Percentiles rank a stretch among this genome's conserved stretches.
Evolutionary conservation across 2,329 filamentous ascomycete species (phyloP).

Genomic region (Cladophialophora immunda): DNA sequence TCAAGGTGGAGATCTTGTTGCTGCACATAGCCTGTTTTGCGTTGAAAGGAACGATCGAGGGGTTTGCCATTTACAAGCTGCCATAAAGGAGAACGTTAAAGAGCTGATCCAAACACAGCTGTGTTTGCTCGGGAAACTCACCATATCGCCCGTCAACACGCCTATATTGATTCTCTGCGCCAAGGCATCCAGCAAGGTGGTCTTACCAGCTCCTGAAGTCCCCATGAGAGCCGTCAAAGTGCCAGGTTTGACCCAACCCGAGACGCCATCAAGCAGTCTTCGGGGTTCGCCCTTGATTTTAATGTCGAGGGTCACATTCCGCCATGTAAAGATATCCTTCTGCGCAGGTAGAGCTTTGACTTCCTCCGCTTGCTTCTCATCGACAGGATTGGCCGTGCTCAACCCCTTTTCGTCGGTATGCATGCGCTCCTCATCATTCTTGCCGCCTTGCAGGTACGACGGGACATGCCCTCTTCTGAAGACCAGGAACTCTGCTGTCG

Average conservation of each 20-base stretch:
- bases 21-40: conserved; percentile 73
- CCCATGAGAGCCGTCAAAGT: conserved; percentile 68
- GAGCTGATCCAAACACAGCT: background rate
- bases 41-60: conserved; percentile 66
- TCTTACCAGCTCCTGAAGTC: conserved; percentile 70
- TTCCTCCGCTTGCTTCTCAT: conserved; percentile 54
- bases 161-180: conserved; percentile 66
- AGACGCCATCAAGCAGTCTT: conserved; percentile 63
- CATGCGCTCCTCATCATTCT: conserved; percentile 36
- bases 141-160: conserved; percentile 71
- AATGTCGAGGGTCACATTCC: conserved; percentile 64
- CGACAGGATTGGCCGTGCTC: conserved; percentile 46
- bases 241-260: conserved; percentile 65
- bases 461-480: conserved; percentile 74
- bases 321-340: conserved; percentile 60
- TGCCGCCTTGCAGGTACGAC: conserved; percentile 46
- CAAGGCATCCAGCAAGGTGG: conserved; percentile 66
- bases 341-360: conserved; percentile 46
- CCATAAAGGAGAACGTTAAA: background rate
- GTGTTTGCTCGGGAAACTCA: conserved; percentile 12
- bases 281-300: conserved; percentile 65
- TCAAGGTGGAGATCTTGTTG: conserved; percentile 73
- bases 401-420: conserved; percentile 36
- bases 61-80: conserved; percentile 67
- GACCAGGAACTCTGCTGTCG: conserved; percentile 78